phyloP scores from a whole-genome alignment of 495 filamentous ascomycete species.

The Penicillium coprophilum region DNA sequence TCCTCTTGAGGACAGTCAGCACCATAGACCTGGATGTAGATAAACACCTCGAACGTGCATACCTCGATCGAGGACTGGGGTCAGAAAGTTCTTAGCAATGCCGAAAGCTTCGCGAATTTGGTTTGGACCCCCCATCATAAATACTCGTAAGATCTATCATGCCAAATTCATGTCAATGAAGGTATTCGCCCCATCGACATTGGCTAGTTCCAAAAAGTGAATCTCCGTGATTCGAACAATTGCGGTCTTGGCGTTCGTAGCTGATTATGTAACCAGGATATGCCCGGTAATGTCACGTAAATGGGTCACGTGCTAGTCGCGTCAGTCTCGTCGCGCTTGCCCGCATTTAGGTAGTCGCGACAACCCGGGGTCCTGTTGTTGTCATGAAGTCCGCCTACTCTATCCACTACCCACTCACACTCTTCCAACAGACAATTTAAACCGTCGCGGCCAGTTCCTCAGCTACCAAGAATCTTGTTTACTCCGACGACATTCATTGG shows the following conservation, averaged over 20 bases:
- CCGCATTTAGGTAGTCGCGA: background rate
- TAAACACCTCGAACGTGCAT: constrained; percentile 25
- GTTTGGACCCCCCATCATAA: constrained; percentile 34
- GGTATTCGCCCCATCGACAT: background rate
- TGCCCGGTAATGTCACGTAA: too few relatives aligned
- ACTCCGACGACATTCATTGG: constrained; percentile 17
- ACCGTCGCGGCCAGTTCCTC: constrained; percentile 5
- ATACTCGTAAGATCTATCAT: background rate
- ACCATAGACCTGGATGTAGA: background rate
- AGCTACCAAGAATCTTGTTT: constrained; percentile 16
- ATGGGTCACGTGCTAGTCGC: constrained; percentile 1
- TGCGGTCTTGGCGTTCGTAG: constrained; percentile 8
- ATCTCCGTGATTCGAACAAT: constrained; percentile 4
- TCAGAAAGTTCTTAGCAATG: constrained; percentile 41
- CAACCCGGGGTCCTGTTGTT: constrained; percentile 18
- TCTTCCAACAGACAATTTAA: background rate
- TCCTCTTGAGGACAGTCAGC: constrained; percentile 43
- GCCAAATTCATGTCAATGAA: background rate
- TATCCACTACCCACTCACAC: constrained; percentile 19
- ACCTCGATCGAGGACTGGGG: constrained; percentile 47
- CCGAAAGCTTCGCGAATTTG: constrained; percentile 35
- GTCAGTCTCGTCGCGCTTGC: constrained; percentile 23
- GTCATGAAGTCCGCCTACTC: constrained; percentile 22
- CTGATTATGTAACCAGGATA: constrained; percentile 17
- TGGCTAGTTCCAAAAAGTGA: constrained; percentile 1